Conservation (phyloP, 352 stramenopile species). For the Phytophthora sp. region DNA sequence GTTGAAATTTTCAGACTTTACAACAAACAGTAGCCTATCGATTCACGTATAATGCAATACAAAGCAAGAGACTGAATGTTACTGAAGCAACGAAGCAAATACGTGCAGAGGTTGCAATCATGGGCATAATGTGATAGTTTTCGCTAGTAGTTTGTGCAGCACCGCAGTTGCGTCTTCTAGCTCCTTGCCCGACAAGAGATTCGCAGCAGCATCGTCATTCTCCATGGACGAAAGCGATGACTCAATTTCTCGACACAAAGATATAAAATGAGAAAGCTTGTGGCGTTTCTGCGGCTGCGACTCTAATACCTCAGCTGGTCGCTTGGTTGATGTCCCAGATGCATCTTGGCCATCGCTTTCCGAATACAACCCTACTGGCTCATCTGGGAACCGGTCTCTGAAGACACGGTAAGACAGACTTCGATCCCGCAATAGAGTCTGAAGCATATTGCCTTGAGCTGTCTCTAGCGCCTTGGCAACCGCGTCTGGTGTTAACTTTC, state of each 20-base stretch:
- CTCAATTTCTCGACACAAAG: slow-evolving; percentile 53
- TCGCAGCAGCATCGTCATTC: slow-evolving; percentile 27
- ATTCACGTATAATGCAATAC: slow-evolving; percentile 1
- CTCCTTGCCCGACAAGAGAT: slow-evolving; percentile 48
- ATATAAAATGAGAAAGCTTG: slow-evolving; percentile 35
- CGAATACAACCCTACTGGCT: slow-evolving; percentile 17
- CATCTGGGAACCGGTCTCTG: slow-evolving; percentile 32
- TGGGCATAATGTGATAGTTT: slow-evolving; percentile 27
- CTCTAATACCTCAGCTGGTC: slow-evolving; percentile 9
- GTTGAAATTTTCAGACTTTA: slow-evolving; percentile 30
- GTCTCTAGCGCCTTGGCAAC: slow-evolving; percentile 10
- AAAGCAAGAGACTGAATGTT: slow-evolving; percentile 9
- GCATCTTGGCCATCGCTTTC: slow-evolving; percentile 1
- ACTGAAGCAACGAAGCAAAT: not conserved
- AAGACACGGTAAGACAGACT: slow-evolving; percentile 12
- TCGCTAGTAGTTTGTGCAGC: slow-evolving; percentile 52
- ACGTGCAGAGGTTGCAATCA: too few species aligned
- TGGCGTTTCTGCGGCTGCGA: slow-evolving; percentile 23
- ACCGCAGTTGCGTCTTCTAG: slow-evolving; percentile 53
- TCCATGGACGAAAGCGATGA: slow-evolving; percentile 40
- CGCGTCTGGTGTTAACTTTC: slow-evolving; percentile 24
- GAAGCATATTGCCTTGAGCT: slow-evolving; percentile 13
- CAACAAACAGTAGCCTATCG: slow-evolving; percentile 7
- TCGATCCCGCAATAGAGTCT: slow-evolving; percentile 8
- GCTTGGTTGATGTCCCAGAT: slow-evolving; percentile 10